Evolutionary conservation across 768 basidiomycete species (phyloP), one percentile per base, ranked within the genome.

Genomic region (Pleurotus platypus): DNA sequence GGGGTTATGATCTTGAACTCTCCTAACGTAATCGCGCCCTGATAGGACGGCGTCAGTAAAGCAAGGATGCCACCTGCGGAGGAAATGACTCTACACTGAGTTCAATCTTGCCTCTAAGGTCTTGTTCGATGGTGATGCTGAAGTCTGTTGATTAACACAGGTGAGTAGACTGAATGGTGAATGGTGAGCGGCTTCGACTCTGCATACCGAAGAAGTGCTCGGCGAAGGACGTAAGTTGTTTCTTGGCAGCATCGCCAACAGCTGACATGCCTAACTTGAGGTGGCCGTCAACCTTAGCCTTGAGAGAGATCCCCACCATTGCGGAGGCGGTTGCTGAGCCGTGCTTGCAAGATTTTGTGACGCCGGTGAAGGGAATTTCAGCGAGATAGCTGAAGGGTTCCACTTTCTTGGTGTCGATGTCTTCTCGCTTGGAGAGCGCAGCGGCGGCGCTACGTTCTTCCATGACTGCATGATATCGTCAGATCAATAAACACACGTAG

Each of bases 161-260:
- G 11, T 35, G 30, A 9, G 30, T 4, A 11, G 8, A 8, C 11
- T 9, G 8, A 9, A 35, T n/a, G n/a, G n/a, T n/a, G n/a, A n/a
- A n/a, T n/a, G 13, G 13, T n/a, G 8, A 43, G 15, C 15, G 37
- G 37, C 13, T 16, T 11, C 3, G 9, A 16, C 8, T 24, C 4
- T 20, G 5, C 51, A 22, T 39, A 54, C 51, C 51, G 8, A 39
- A 37, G 15, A 54, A 37, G 22, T 38, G 51, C 15, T 39, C 51
- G 9, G 22, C 13, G 37, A 54, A 54, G 38, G 51, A 54, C 13
- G 42, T 6, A 6, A 54, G 24, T 5, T 22, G 22, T 39, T 54
- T 54, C 51, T 54, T 54, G 3, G 51, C 51, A 24, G 51, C 51
- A n/a, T 54, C 39, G 11, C 51, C 51, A 5, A 39, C 20, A 26